These are phyloP conservation scores for Helicostylum pulchrum DNA, from an alignment of 192 early-diverging fungal genomes.

Conservation along the genomic window DNA sequence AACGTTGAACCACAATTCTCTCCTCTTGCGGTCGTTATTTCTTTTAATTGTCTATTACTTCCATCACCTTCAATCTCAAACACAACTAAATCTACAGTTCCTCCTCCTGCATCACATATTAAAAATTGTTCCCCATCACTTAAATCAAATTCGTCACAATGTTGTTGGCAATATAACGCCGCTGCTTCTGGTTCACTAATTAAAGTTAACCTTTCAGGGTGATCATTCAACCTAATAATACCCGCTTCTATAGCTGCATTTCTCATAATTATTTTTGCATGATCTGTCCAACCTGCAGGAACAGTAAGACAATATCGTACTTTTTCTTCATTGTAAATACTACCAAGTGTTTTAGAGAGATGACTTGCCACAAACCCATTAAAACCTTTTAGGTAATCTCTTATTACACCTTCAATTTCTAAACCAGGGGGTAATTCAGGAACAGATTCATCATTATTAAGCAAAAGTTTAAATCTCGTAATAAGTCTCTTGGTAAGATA, in stretches of 20 bases:
- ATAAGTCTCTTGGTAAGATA: neutral
- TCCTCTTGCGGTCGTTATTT: constrained; percentile 50
- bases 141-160: constrained; percentile 43
- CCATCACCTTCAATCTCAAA: constrained; percentile 33
- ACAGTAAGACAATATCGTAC: constrained; percentile 48
- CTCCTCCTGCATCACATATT: constrained; percentile 53
- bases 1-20: constrained; percentile 48
- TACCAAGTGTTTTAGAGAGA: constrained; percentile 37
- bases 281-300: constrained; percentile 49
- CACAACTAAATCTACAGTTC: constrained; percentile 51
- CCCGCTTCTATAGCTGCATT: constrained; percentile 46
- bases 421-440: constrained; percentile 40
- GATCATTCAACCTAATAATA: constrained; percentile 37
- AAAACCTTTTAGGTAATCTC: constrained; percentile 47
- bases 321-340: constrained; percentile 35
- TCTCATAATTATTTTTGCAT: constrained; percentile 44
- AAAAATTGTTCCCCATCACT: constrained; percentile 43
- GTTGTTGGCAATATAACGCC: constrained; percentile 44
- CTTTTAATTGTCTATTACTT: constrained; percentile 33
- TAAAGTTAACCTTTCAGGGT: constrained; percentile 40
- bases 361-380: constrained; percentile 32
- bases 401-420: constrained; percentile 42
- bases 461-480: constrained; percentile 36
- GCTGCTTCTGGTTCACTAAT: constrained; percentile 43
- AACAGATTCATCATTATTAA: constrained; percentile 23